A percentile compares a stretch with the other conserved stretches of the same genome.
Conservation (phyloP, 768 basidiomycete genomes). For the Mycena albidolilacea region DNA sequence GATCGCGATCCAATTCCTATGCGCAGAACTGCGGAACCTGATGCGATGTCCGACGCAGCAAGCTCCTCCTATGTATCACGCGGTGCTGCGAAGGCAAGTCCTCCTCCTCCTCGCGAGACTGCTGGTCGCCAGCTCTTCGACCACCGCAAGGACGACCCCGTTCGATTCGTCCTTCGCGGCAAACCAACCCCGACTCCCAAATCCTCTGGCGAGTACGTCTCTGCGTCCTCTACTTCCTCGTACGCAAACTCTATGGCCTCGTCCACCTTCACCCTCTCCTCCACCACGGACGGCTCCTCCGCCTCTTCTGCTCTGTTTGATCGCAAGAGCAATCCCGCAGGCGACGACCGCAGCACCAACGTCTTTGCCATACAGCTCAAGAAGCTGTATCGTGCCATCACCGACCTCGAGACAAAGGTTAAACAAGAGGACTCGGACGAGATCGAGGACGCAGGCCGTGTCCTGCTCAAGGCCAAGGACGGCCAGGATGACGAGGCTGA, state of each 20-base stretch:
- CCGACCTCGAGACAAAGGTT: slow-evolving; percentile 83
- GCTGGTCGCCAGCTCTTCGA: slow-evolving; percentile 83
- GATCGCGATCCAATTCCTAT: slow-evolving; percentile 77
- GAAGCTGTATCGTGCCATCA: slow-evolving; percentile 86
- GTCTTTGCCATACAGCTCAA: slow-evolving; percentile 84
- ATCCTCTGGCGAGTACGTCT: slow-evolving; percentile 78
- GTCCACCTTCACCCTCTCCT: slow-evolving; percentile 80
- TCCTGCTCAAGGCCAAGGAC: slow-evolving; percentile 61
- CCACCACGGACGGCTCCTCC: slow-evolving; percentile 84
- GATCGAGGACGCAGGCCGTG: slow-evolving; percentile 58
- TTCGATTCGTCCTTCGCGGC: slow-evolving; percentile 82
- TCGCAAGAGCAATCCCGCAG: slow-evolving; percentile 57
- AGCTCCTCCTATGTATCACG: slow-evolving; percentile 66
- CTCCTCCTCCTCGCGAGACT: slow-evolving; percentile 48
- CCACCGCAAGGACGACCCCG: slow-evolving; percentile 91
- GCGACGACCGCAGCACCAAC: slow-evolving; percentile 72
- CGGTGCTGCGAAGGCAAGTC: slow-evolving; percentile 47
- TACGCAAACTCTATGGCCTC: slow-evolving; percentile 80
- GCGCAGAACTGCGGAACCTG: slow-evolving; percentile 75
- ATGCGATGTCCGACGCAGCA: slow-evolving; percentile 72
- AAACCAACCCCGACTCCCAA: slow-evolving; percentile 67
- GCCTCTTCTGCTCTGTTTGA: slow-evolving; percentile 81
- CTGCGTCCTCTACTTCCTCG: slow-evolving; percentile 82
- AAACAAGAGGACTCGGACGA: slow-evolving; percentile 74
- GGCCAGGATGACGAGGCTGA: slow-evolving; percentile 71